These are phyloP conservation scores for Suhomyces guaymorum DNA, from an alignment of 1,139 yeast genomes.

Conservation along the genomic window DNA sequence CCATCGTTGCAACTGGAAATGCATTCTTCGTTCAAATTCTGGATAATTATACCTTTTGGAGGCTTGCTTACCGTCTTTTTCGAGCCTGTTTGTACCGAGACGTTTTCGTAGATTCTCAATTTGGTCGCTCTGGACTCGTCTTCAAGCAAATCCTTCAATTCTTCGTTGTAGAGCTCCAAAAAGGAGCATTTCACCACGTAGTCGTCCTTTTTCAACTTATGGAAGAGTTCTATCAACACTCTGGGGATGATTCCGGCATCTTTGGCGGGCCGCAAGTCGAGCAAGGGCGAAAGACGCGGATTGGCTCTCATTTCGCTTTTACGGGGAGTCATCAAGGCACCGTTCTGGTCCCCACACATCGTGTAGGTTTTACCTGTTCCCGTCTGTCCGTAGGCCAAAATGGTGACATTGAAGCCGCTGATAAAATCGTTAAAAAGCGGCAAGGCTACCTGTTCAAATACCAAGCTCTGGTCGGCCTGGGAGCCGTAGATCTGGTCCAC, in stretches of 20 bases:
- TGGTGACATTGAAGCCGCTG: conserved; percentile 73
- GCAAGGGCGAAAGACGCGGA: background rate
- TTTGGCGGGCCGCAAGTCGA: conserved; percentile 14
- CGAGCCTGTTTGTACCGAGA: background rate
- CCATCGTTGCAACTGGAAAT: conserved; percentile 58
- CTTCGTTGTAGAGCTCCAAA: conserved; percentile 74
- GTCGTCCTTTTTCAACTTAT: conserved; percentile 45
- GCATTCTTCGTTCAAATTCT: conserved; percentile 57
- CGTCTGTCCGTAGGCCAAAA: conserved; percentile 87
- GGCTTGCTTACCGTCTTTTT: conserved; percentile 4
- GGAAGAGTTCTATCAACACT: conserved; percentile 56
- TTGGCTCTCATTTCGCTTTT: background rate
- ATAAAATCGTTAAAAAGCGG: conserved; percentile 67
- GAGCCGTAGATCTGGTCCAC: conserved; percentile 78
- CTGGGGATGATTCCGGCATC: conserved; percentile 70
- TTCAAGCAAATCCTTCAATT: conserved; percentile 60
- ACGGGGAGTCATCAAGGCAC: background rate
- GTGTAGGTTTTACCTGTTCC: conserved; percentile 90
- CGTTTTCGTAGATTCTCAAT: conserved; percentile 52
- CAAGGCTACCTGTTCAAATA: conserved; percentile 63
- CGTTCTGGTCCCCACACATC: conserved; percentile 63
- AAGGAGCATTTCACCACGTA: conserved; percentile 68
- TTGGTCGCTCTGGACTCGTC: conserved; percentile 35
- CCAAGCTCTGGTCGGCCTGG: conserved; percentile 58
- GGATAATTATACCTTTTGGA: conserved; percentile 39